Evolutionary conservation across 768 basidiomycete genomes (phyloP), one percentile per base, ranked within the genome.

Genomic region (Gautieria morchelliformis): DNA sequence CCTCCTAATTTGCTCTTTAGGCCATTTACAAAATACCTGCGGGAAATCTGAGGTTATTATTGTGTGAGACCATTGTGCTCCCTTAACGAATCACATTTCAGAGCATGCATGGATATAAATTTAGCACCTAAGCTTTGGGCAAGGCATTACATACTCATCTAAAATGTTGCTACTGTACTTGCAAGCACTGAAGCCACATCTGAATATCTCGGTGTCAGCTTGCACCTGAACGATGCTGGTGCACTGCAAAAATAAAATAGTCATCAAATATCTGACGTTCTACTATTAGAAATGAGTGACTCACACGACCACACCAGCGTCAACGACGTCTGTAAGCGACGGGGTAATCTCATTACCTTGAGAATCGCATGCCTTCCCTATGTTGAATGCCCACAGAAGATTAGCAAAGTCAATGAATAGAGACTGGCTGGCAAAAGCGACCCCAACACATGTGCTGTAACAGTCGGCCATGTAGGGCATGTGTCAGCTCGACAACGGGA

Each of bases 381-480:
- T 49, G 22, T 63, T 59, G 52, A 56, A 61, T 6, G 68, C 66
- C 60, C 63, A 66, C 45, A 74, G 61, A 5, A 68, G 52, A 24
- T 61, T 56, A 15, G 71, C 72, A 27, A 70, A 63, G 37, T 64
- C 62, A 32, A 72, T 70, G 56, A 71, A 73, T 37, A 74, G 49
- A 17, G 68, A 64, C 9, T 69, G 59, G 51, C 70, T 70, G 1
- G 71, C 72, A 19, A 71, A 60, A 51, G 68, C 62, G 20, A 62
- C 58, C 15, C 72, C 72, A 14, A 66, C 62, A 52, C 72, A 74
- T 14, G 69, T 69, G 48, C 68, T 59, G 39, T 30, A 19, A 42
- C 7, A 33, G 35, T 32, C n/a, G n/a, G n/a, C n/a, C n/a, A n/a
- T n/a, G n/a, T n/a, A n/a, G 17, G 22, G 37, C 7, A 40, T 17